Evolutionary conservation across 2,329 filamentous ascomycete genomes (phyloP), one percentile per base, ranked within the genome.

Genomic region (Ilyonectria robusta): DNA sequence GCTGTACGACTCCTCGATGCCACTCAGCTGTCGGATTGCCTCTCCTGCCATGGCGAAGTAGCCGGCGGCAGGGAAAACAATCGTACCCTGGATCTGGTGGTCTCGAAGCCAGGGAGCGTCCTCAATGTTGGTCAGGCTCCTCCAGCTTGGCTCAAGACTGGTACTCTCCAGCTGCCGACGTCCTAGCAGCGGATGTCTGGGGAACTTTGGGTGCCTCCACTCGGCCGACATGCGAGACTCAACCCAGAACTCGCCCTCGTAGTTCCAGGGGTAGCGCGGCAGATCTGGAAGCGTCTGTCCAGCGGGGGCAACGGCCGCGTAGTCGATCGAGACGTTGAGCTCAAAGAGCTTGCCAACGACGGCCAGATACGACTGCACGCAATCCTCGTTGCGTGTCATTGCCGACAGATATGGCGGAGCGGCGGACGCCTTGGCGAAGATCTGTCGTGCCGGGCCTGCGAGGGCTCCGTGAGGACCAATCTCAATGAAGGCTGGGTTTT

Each of bases 1-100:
- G 15, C 69, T 69, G 44, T 76, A 80, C 5, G 70, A 73, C 6
- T 61, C 59, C 0, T 68, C 31, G 4, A 59, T 35, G 17, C 37
- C 66, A 0, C 68, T 70, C 17, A 67, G 19, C 53, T 76, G 75
- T 11, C 69, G 44, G n/a, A 72, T 47, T 2, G 74, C 76, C 46
- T 77, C 75, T 8, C 64, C 72, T 6, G 61, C 68, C 71, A 83
- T 76, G n/a, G 79, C 78, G 0, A 80, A 73, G 40, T 78, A 77
- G 33, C 82, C 83, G 1, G 79, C 78, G 47, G 77, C 79, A 55
- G 83, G 80, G 59, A 82, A 83, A 62, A 85, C 78, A 47, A 80
- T 78, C 29, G 84, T 77, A 62, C 78, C 82, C 51, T 80, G 78
- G 76, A 85, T 81, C n/a, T 74, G 68, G 75, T 85, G 84, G 66